Evolutionary conservation across 1,284 basidiomycete species (phyloP), one percentile per base, ranked within the genome.

Genomic region (Cryptococcus hybrid): DNA sequence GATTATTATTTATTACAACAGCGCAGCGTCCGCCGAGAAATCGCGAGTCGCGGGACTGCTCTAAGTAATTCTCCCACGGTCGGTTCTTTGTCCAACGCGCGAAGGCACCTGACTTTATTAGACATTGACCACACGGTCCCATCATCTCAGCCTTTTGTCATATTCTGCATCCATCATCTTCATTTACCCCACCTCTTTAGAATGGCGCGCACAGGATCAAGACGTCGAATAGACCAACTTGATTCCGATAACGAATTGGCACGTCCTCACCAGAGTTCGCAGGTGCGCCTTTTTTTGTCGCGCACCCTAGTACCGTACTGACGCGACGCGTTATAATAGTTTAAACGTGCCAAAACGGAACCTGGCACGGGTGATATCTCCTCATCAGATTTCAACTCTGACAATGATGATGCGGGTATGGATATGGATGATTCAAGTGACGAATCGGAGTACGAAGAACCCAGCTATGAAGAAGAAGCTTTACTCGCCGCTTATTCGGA

Each of bases 361-460:
- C 18, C 39, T 38, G 49, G 49, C 18, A 11, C 35, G 13, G 42
- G 39, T 15, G 5, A 38, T 44, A 5, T 43, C 7, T 24, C 54
- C 11, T 39, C 45, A 11, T 47, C 45, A 13, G 54, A 47, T 5
- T 12, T 47, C 6, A 44, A 47, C 39, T 50, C 47, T 9, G 40
- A 49, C 34, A 46, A 50, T 12, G 56, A 58, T 34, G 51, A 54
- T 13, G 47, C 12, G n/a, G 44, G 38, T 13, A 45, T 43, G 4
- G 43, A 36, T 38, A 54, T 51, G 9, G 56, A 56, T 3, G 58
- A 52, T 3, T 38, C 36, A 15, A 9, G n/a, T 24, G 52, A 36
- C 7, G 45, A 54, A 12, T 45, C 30, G n/a, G 57, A 56, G 2
- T 40, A 36, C 24, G 47, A 53, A 9, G 58, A 60, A 90, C 48